Percentiles rank a stretch among this genome's conserved stretches.
These are phyloP conservation scores for Ambrosiella xylebori DNA, from an alignment of 2,329 filamentous ascomycete species.

Conservation along the genomic window DNA sequence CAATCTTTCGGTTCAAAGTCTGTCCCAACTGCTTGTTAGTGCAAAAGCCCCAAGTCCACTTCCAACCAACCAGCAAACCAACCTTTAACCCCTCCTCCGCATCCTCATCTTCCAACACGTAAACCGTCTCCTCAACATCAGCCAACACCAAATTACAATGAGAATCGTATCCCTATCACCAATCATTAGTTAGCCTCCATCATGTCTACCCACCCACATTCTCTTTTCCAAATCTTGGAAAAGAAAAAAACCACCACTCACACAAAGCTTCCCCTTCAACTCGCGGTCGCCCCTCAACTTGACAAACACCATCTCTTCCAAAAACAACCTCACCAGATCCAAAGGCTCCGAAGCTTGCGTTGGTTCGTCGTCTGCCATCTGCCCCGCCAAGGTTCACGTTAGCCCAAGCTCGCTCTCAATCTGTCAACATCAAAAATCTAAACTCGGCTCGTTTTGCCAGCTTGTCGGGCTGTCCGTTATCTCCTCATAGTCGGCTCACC, in stretches of 20 bases:
- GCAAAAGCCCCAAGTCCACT: too few relatives aligned
- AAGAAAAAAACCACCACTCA: slow-evolving; percentile 27
- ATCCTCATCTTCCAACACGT: slow-evolving; percentile 38
- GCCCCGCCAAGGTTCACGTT: neutral
- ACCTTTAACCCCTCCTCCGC: slow-evolving; percentile 51
- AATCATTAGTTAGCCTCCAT: neutral
- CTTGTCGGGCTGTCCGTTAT: too few relatives aligned
- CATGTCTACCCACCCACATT: slow-evolving; percentile 1
- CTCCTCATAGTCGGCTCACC: too few relatives aligned
- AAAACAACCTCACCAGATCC: slow-evolving; percentile 81
- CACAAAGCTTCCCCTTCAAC: slow-evolving; percentile 85
- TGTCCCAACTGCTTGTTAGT: too few relatives aligned
- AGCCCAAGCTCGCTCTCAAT: neutral
- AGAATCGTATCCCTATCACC: slow-evolving; percentile 75
- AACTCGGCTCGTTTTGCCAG: neutral
- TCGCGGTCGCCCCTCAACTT: slow-evolving; percentile 93
- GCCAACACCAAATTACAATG: slow-evolving; percentile 95
- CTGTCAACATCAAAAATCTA: neutral
- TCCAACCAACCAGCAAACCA: too few relatives aligned
- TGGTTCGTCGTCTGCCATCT: slow-evolving; percentile 69
- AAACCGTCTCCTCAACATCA: slow-evolving; percentile 95
- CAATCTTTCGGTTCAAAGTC: too few relatives aligned
- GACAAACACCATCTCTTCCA: slow-evolving; percentile 93
- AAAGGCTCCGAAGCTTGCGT: slow-evolving; percentile 74
- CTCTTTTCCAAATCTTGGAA: neutral